Base-by-base conservation (phyloP, 2,329 filamentous ascomycete genomes). In the Aspergillus sp. region DNA sequence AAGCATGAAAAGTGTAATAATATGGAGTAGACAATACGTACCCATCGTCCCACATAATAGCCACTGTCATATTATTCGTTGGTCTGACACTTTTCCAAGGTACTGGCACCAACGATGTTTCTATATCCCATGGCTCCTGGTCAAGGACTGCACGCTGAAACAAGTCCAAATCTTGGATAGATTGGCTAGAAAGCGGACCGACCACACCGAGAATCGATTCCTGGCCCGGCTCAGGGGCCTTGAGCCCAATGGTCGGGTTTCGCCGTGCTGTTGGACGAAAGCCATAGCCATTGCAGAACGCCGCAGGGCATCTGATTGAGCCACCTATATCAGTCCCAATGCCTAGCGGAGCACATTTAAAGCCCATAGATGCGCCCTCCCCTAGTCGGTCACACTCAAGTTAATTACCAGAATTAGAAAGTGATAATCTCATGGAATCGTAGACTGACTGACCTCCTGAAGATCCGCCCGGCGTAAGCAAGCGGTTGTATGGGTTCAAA, bases 31-130 rank as follows among this genome's bases (percentile, higher is more conserved):
- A 42, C 17, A 1, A 12, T 27, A 59, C 59, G 40, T 62, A 73
- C 70, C 82, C 83, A 67, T 90, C 88, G 69, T 87, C 77, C 81
- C 82, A 86, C 71, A 89, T 77, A 33, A 90, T 81, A 4, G 77
- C 87, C 53, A 90, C 59, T 0, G 70, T 71, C 27, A 74, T 66
- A 33, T 68, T 47, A 12, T 59, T 59, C 2, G 52, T 68, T 7
- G 66, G 62, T 20, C 54, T 44, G 5, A 68, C 66, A 12, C 39
- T 64, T 51, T 53, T 74, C 77, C 78, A 81, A 0, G 77, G 76
- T 3, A 79, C 48, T 4, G 77, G 75, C 1, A 74, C 65, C 7
- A 78, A 58, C 0, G 71, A 71, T 0, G 76, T 77, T 48, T 80
- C 78, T 2, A 68, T 60, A 5, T 75, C 69, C 77, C 78, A 80